Percentiles rank a stretch among this genome's conserved stretches.
Evolutionary conservation across 805 yeast species (phyloP).

Genomic region (Saturnispora kantuleensis): DNA sequence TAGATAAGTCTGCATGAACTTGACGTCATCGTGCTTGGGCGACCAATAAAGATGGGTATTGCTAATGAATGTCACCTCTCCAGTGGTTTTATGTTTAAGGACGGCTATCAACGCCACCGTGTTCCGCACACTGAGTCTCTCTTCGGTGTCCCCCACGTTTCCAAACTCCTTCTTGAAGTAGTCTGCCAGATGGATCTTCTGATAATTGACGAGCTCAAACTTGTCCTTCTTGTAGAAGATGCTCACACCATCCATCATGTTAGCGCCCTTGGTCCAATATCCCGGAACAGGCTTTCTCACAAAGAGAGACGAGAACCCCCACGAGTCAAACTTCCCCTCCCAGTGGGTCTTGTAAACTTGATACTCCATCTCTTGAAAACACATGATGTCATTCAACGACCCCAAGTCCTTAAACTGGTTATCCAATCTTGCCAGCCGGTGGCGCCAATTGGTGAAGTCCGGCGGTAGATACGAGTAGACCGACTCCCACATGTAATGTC

Average conservation of each 20-base stretch:
- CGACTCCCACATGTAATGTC: conserved; percentile 50
- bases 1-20: conserved; percentile 42
- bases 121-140: conserved; percentile 36
- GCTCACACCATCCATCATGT: conserved; percentile 52
- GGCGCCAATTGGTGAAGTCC: conserved; percentile 38
- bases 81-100: conserved; percentile 34
- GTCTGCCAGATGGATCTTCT: conserved; percentile 26
- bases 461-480: conserved; percentile 43
- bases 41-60: conserved; percentile 58
- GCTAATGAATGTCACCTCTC: conserved; percentile 35
- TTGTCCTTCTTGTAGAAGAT: conserved; percentile 40
- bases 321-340: conserved; percentile 14
- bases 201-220: conserved; percentile 32
- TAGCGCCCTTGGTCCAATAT: conserved; percentile 40
- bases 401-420: conserved; percentile 27
- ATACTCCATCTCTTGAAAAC: conserved; percentile 32
- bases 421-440: conserved; percentile 36
- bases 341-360: conserved; percentile 21
- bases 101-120: conserved; percentile 49
- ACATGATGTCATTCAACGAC: conserved; percentile 42
- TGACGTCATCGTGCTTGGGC: conserved; percentile 42
- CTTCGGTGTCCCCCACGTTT: conserved; percentile 26
- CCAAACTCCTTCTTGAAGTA: conserved; percentile 23
- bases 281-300: conserved; percentile 40
- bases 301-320: conserved; percentile 38